Evolutionary conservation across 208 protist genomes (phyloP), one percentile per base, ranked within the genome.

Genomic region (Tritrichomonas musculus): DNA sequence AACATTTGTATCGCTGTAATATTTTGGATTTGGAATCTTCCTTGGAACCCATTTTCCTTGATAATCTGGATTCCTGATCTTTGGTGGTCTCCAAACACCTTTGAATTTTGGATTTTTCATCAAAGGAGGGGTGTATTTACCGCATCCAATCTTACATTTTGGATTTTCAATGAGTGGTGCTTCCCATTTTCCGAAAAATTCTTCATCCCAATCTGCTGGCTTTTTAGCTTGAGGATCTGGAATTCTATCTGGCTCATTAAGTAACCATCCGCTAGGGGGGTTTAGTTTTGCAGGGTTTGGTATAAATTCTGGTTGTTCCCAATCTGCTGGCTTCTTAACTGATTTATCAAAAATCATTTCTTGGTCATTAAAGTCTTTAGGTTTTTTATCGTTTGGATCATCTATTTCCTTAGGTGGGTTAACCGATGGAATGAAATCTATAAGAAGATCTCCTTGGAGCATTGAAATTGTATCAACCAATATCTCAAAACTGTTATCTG

Each of bases 21-120:
- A 93, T 36, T 88, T 57, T 17, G 94, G 94, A 84, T 96, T 96
- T 9, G 57, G 80, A n/a, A 96, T 93, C 64, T 94, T 73, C 9
- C 80, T 92, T 65, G 93, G 93, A 65, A 50, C 82, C 95, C 95
- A 96, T 50, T 50, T 47, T 57, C 94, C 95, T 82, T 95, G 94
- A 93, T 96, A 96, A 0, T 57, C 93, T 5, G 95, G 95, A 93
- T 96, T 96, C 65, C 92, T 77, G 44, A 95, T 93, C 41, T n/a
- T 4, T 36, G 66, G 75, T 22, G 64, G 53, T 25, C 47, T 65
- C 94, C 94, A 96, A 39, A 93, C 88, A n/a, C 95, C 95, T 82
- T 94, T 92, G 73, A 93, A 96, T 50, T 55, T 73, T 47, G 95
- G 95, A 92, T 96, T 96, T 3, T 93, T 49, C 11, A 95, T 93